These are phyloP conservation scores for Chionographis japonica DNA, from an alignment of 106 monocot genomes.

Conservation along the genomic window DNA sequence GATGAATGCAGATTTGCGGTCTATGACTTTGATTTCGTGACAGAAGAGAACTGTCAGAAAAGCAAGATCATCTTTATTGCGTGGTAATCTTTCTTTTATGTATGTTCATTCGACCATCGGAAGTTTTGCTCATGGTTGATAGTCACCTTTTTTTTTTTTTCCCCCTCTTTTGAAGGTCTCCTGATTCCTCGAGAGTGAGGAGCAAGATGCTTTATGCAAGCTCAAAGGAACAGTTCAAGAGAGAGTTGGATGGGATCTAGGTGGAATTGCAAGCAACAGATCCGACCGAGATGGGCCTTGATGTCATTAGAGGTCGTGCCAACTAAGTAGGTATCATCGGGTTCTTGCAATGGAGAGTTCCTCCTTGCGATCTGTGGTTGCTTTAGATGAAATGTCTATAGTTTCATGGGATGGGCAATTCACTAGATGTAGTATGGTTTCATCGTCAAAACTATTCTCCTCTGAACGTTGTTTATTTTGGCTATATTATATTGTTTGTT, in stretches of 20 bases:
- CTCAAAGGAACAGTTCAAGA: conserved; percentile 26
- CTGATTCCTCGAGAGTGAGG: conserved; percentile 20
- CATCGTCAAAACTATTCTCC: too few species aligned
- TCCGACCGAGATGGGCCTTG: conserved; percentile 24
- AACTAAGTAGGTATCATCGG: background rate
- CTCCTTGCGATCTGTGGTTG: too few species aligned
- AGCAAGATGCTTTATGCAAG: conserved; percentile 32
- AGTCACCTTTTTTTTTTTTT: background rate
- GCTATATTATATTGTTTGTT: too few species aligned
- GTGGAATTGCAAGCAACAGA: conserved; percentile 27
- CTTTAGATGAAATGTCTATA: too few species aligned
- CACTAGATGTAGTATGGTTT: too few species aligned
- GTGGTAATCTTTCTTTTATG: conserved; percentile 1
- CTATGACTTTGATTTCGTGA: too few species aligned
- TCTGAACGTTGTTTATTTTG: too few species aligned
- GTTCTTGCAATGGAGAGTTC: too few species aligned
- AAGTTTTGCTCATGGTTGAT: background rate
- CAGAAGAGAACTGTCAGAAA: too few species aligned
- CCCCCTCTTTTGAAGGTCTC: conserved; percentile 17
- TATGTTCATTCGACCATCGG: background rate
- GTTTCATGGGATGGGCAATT: too few species aligned
- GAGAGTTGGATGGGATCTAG: conserved; percentile 29
- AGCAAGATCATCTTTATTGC: too few species aligned
- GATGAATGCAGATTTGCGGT: too few species aligned
- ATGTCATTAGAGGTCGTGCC: conserved; percentile 22